Percentiles rank a stretch among this genome's conserved stretches.
Evolutionary conservation across 2,329 filamentous ascomycete genomes (phyloP).

Genomic region (Nemania serpens): DNA sequence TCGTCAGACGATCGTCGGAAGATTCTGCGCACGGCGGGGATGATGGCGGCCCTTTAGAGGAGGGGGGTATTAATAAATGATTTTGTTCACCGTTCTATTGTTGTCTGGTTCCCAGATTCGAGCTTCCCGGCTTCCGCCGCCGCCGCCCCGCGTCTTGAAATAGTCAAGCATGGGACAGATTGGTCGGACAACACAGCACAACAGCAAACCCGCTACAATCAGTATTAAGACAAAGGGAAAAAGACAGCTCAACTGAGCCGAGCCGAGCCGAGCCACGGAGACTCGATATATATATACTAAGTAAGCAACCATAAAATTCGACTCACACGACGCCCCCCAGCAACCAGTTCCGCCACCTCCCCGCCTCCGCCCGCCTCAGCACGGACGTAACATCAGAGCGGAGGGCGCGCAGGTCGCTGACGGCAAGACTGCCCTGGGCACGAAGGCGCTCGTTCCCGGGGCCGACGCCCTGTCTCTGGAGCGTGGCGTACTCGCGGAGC

Average conservation of each 20-base stretch:
- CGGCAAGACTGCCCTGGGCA: conserved; percentile 48
- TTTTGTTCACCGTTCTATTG: too few relatives aligned
- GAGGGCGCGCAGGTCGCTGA: conserved; percentile 51
- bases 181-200: too few relatives aligned
- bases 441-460: conserved; percentile 48
- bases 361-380: conserved; percentile 50
- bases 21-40: conserved; percentile 57
- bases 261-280: background rate
- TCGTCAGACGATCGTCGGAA: conserved; percentile 49
- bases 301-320: background rate
- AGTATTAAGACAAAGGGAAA: background rate
- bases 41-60: conserved; percentile 30
- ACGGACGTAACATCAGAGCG: conserved; percentile 51
- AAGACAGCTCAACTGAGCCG: background rate
- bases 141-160: too few relatives aligned
- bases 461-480: conserved; percentile 43
- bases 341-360: conserved; percentile 58
- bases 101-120: too few relatives aligned
- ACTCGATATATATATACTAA: background rate
- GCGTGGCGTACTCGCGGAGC: conserved; percentile 42
- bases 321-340: conserved; percentile 57
- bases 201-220: too few relatives aligned
- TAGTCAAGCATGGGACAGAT: too few relatives aligned
- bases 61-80: too few relatives aligned
- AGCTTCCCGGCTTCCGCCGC: too few relatives aligned